A percentile compares a stretch with the other conserved stretches of the same genome.
phyloP scores from a whole-genome alignment of 2,329 filamentous ascomycete genomes.

The Curvularia hawaiiensis region DNA sequence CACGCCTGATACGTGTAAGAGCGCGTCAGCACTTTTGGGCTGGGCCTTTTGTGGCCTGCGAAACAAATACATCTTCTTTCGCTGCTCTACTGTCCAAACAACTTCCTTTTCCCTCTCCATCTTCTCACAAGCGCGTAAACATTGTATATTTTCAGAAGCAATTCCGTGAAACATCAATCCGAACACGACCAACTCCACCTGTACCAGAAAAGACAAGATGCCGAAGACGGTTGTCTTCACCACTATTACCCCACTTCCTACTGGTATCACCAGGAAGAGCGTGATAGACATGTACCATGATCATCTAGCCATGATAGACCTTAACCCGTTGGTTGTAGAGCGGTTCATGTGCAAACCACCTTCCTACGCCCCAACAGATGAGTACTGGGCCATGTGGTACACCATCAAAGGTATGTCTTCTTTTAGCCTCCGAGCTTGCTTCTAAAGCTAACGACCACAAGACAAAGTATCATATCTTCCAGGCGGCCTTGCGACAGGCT shows the following conservation, averaged over 20 bases:
- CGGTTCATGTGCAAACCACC: constrained; percentile 72
- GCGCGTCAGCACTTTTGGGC: constrained; percentile 19
- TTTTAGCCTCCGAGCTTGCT: not conserved
- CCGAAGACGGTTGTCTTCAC: constrained; percentile 75
- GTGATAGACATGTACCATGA: constrained; percentile 77
- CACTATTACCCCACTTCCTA: constrained; percentile 76
- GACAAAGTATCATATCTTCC: constrained; percentile 79
- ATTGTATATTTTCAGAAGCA: constrained; percentile 10
- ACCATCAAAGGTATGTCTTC: constrained; percentile 45
- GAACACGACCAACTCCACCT: not conserved
- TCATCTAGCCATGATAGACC: constrained; percentile 82
- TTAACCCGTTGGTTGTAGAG: constrained; percentile 82
- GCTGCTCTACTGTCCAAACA: constrained; percentile 26
- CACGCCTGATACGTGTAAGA: constrained; percentile 25
- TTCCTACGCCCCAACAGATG: constrained; percentile 68
- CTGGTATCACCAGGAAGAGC: constrained; percentile 68
- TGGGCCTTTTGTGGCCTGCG: constrained; percentile 22
- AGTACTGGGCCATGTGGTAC: constrained; percentile 78
- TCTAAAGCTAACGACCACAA: constrained; percentile 7
- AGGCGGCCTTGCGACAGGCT: constrained; percentile 65
- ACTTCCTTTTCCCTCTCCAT: constrained; percentile 17
- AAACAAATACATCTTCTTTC: constrained; percentile 36
- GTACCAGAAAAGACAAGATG: constrained; percentile 55
- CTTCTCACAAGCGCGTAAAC: constrained; percentile 15
- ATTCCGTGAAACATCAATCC: constrained; percentile 14